A percentile compares a stretch with the other conserved stretches of the same genome.
phyloP scores from a whole-genome alignment of 768 basidiomycete species.

The Pleurotus tuoliensis region DNA sequence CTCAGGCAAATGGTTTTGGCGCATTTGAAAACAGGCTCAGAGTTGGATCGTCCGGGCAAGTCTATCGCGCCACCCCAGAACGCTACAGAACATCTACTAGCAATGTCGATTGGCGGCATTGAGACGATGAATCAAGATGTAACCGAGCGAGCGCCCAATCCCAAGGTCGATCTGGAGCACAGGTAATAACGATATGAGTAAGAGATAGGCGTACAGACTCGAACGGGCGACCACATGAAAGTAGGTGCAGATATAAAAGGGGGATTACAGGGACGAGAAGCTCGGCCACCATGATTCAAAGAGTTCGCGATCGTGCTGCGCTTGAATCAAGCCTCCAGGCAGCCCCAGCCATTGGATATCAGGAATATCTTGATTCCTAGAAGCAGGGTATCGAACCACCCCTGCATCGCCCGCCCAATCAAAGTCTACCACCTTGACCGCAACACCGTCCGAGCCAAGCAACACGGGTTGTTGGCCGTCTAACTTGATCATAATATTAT shows the following conservation, averaged over 20 bases:
- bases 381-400: not conserved
- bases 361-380: not conserved
- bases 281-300: conserved; percentile 1
- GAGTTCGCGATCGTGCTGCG: not conserved
- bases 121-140: too few relatives aligned
- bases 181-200: too few relatives aligned
- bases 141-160: too few relatives aligned
- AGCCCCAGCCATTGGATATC: not conserved
- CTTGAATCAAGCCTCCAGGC: not conserved
- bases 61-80: too few relatives aligned
- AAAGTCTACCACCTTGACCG: conserved; percentile 4
- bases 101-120: too few relatives aligned
- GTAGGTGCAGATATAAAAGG: not conserved
- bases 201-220: too few relatives aligned
- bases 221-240: too few relatives aligned
- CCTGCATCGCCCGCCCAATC: conserved; percentile 5
- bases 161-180: too few relatives aligned
- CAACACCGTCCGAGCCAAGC: not conserved
- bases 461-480: not conserved
- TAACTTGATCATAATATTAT: conserved; percentile 6
- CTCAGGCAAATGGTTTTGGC: too few relatives aligned
- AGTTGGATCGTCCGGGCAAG: too few relatives aligned
- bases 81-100: too few relatives aligned
- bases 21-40: too few relatives aligned
- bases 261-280: not conserved